Base-by-base conservation (phyloP, 2,329 filamentous ascomycete genomes). In the Apiospora sp. region DNA sequence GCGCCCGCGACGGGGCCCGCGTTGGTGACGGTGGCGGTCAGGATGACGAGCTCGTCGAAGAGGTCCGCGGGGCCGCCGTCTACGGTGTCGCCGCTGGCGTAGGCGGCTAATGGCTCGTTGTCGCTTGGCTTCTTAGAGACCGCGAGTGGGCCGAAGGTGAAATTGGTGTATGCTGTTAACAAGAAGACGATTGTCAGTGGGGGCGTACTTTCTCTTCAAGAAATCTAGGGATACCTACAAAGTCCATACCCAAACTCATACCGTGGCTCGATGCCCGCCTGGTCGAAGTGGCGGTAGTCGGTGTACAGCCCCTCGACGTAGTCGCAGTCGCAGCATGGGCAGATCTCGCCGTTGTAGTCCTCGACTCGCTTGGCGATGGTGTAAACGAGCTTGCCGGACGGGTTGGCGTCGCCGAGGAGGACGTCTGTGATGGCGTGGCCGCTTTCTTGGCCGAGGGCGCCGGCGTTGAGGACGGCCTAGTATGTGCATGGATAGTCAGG, bases 361-460 rank as follows among this genome's bases (percentile, higher is more conserved):
- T 81, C 81, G 1, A 81, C 84, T 14, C 84, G 83, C 72, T 83
- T 82, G 30, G 87, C 89, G 74, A 90, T 85, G 8, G 90, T 91
- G 80, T 91, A 91, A 3, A 87, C 85, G 0, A 89, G 81, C 77
- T 88, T 89, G 74, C 86, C 89, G 58, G 85, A 86, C 0, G 90
- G 90, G 79, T 91, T 91, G 73, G 88, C 86, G 67, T 85, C 85
- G 67, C 90, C 90, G 75, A 88, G 92, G 16, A 92, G 85, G 22
- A 92, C 83, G 75, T 92, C 89, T 3, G 86, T 87, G 68, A 92
- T 87, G 1, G 88, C 84, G 73, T 90, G 89, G 14, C 90, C 90
- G 30, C 86, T 87, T 77, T 92, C 87, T 76, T 92, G 87, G 8
- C 91, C 90, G 0, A 90, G 89, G 30, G 91, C 82, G 76, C 88